Conservation (phyloP, 176 grass and related monocot species). For the Poa pratensis region DNA sequence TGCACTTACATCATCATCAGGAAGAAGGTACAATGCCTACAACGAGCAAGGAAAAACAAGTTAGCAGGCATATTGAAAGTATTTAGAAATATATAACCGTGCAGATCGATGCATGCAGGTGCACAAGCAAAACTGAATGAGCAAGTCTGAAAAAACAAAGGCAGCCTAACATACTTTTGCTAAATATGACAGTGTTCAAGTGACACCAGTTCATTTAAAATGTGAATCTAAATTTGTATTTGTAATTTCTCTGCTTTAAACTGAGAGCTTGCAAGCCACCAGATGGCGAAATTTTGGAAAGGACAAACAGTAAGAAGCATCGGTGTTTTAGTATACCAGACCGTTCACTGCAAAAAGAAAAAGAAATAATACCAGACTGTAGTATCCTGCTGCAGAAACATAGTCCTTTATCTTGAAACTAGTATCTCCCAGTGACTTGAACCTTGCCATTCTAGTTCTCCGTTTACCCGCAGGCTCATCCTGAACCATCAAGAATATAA, state of each 20-base stretch:
- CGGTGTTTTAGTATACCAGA: neutral
- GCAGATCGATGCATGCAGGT: neutral
- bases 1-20: constrained; percentile 12
- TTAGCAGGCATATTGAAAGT: neutral
- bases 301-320: neutral
- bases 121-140: neutral
- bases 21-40: neutral
- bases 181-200: neutral
- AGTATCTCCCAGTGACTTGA: constrained; percentile 26
- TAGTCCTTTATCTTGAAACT: constrained; percentile 36
- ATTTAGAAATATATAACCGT: neutral
- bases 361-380: neutral
- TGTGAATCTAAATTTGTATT: neutral
- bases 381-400: constrained; percentile 35
- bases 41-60: neutral
- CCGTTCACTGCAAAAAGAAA: neutral
- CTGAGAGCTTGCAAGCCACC: constrained; percentile 5
- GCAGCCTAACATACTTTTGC: neutral
- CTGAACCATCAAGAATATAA: constrained; percentile 11
- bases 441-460: neutral
- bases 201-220: neutral
- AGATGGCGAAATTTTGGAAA: neutral
- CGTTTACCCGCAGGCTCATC: neutral
- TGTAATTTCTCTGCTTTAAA: neutral
- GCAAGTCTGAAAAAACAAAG: neutral